phyloP scores from a whole-genome alignment of 805 yeast species.

The Cyberlindnera meyerae region DNA sequence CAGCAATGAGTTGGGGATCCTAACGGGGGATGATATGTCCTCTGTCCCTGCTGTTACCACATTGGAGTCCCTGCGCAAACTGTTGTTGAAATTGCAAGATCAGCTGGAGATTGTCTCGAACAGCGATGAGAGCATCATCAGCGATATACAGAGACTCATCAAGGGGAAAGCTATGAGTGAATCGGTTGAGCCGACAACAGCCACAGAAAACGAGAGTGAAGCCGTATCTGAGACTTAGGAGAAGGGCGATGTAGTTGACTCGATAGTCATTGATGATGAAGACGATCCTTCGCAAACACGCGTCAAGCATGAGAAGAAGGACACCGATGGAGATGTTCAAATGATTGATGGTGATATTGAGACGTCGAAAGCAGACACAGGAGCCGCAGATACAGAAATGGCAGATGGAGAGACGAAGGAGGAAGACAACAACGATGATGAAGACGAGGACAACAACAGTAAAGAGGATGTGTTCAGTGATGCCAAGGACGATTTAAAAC shows the following conservation, averaged over 20 bases:
- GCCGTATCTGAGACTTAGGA: no score
- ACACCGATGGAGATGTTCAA: constrained; percentile 5
- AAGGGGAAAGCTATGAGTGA: constrained; percentile 5
- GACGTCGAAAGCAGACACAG: no score
- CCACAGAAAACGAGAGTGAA: no score
- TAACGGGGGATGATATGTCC: constrained; percentile 53
- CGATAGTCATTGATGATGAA: no score
- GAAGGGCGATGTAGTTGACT: no score
- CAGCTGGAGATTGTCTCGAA: constrained; percentile 29
- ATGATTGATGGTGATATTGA: not conserved
- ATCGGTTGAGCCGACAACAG: constrained; percentile 1
- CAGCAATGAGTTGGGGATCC: constrained; percentile 53
- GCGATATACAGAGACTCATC: constrained; percentile 10
- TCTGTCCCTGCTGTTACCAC: constrained; percentile 31
- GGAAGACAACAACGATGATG: not conserved
- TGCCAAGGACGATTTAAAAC: constrained; percentile 14
- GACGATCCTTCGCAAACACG: no score
- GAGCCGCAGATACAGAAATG: no score
- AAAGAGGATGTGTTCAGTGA: constrained; percentile 17
- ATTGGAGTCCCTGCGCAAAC: constrained; percentile 26
- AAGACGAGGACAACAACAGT: constrained; percentile 6
- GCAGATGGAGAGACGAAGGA: not conserved
- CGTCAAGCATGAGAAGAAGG: no score
- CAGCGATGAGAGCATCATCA: constrained; percentile 23
- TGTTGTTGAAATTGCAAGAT: constrained; percentile 39